These are phyloP conservation scores for Tuctoria greenei DNA, from an alignment of 176 grass and related monocot genomes.

Conservation along the genomic window DNA sequence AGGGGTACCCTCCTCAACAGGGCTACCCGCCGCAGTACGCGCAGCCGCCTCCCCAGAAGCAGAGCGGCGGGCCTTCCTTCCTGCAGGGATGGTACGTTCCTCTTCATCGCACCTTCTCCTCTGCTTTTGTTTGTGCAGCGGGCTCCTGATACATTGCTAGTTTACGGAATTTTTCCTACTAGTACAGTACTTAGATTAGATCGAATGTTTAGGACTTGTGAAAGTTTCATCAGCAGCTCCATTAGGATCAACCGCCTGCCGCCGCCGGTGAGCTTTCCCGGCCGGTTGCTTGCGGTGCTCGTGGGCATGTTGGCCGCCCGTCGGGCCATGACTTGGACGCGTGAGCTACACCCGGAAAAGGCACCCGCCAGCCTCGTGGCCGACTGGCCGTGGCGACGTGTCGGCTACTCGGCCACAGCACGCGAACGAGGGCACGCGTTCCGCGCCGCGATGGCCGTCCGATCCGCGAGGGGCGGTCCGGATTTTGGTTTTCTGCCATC, in stretches of 20 bases:
- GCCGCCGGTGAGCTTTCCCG: not conserved
- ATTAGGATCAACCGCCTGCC: not conserved
- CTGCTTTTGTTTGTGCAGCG: not conserved
- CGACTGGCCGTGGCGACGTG: too few relatives aligned
- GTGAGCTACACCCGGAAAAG: slow-evolving; percentile 16
- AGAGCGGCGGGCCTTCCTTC: slow-evolving; percentile 68
- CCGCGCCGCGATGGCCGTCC: not conserved
- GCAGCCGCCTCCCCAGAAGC: slow-evolving; percentile 53
- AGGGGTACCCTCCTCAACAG: slow-evolving; percentile 59
- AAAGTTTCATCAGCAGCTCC: not conserved
- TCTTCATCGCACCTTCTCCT: not conserved
- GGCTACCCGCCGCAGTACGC: slow-evolving; percentile 65
- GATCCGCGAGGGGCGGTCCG: not conserved
- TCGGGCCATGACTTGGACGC: slow-evolving; percentile 24
- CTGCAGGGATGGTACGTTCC: slow-evolving; percentile 57
- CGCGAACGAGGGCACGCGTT: not conserved
- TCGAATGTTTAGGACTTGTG: not conserved
- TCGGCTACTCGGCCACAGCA: too few relatives aligned
- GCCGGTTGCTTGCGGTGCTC: not conserved
- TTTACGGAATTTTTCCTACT: too few relatives aligned
- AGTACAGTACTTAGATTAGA: slow-evolving; percentile 23
- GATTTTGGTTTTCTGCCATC: not conserved
- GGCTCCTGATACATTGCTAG: not conserved
- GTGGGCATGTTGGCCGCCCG: too few relatives aligned
- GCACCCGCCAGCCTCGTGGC: too few relatives aligned